These are phyloP conservation scores for Salix viminalis DNA, from an alignment of 345 rosid species.

Conservation along the genomic window DNA sequence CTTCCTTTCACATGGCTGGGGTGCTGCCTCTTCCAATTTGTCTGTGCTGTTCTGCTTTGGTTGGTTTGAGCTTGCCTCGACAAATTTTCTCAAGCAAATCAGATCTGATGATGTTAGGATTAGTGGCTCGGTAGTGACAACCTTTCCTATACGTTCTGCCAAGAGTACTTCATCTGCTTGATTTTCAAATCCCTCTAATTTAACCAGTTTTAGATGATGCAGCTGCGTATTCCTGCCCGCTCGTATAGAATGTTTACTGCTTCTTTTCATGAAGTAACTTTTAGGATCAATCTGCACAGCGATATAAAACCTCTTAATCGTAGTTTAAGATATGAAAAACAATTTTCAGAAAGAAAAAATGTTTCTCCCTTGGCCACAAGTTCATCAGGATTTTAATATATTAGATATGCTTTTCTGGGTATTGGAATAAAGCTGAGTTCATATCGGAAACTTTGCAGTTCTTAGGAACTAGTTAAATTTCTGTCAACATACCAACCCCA, in stretches of 20 bases:
- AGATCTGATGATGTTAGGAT: constrained; percentile 26
- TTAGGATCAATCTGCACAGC: constrained; percentile 45
- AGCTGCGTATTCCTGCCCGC: constrained; percentile 27
- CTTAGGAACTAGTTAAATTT: no score
- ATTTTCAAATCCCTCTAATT: constrained; percentile 41
- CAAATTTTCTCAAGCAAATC: constrained; percentile 8
- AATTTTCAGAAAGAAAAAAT: no score
- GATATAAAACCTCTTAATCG: background rate
- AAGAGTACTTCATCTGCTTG: constrained; percentile 25
- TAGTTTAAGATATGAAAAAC: no score
- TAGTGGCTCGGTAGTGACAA: constrained; percentile 22
- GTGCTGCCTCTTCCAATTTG: background rate
- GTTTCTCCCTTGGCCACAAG: no score
- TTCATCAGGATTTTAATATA: no score
- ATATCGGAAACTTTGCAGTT: no score
- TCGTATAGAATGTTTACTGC: constrained; percentile 11
- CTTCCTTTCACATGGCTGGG: background rate
- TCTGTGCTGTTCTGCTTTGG: background rate
- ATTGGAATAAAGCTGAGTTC: no score
- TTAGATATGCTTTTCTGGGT: no score
- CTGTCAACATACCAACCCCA: no score
- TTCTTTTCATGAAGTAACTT: constrained; percentile 21
- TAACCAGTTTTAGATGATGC: constrained; percentile 33
- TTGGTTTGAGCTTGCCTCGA: background rate
- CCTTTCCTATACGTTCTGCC: constrained; percentile 26